Evolutionary conservation across 306 rosid species (phyloP), one percentile per base, ranked within the genome.

Genomic region (Hylodesmum podocarpum): DNA sequence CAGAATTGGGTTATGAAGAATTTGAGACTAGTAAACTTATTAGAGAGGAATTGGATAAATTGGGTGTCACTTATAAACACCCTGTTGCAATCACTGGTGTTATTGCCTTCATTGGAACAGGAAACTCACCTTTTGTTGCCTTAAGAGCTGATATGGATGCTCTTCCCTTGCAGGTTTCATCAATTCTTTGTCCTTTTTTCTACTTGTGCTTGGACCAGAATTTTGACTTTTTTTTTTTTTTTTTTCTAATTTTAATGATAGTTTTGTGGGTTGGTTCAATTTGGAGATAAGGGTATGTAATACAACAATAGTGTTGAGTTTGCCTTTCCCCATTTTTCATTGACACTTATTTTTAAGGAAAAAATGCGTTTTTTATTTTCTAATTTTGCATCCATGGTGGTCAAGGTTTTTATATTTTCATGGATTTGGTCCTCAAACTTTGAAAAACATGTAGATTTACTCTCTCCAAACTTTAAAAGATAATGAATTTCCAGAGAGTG

Each of bases 141-240:
- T 0, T 92, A 41, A 81, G 97, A 83, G 96, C 93, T 53, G 97
- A 92, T 49, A 89, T 92, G 95, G 97, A 92, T 82, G 97, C 97
- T 62, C 90, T 92, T 43, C 59, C 90, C 43, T 78, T 88, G 66
- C 89, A 86, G 93, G 96, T 92, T 15, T 7, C n/a, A 41, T 66
- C 2, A 3, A n/a, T 62, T 34, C 27, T 31, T 3, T 62, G 19
- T 33, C 37, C 16, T n/a, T 4, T n/a, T 46, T 46, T 46, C 1
- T 46, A 15, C 18, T 46, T n/a, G 1, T 46, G 53, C 21, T 46
- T 46, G 53, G 16, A 46, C 21, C 8, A 46, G 8, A 9, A 5
- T 46, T 46, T 16, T 33, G 3, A 33, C 6, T 4, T 1, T n/a
- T 5, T n/a, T 46, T 46, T 46, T 5, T 16, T n/a, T n/a, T 40